Evolutionary conservation across 169 alveolate genomes (phyloP).

Genomic region (Eimeria acervulina): DNA sequence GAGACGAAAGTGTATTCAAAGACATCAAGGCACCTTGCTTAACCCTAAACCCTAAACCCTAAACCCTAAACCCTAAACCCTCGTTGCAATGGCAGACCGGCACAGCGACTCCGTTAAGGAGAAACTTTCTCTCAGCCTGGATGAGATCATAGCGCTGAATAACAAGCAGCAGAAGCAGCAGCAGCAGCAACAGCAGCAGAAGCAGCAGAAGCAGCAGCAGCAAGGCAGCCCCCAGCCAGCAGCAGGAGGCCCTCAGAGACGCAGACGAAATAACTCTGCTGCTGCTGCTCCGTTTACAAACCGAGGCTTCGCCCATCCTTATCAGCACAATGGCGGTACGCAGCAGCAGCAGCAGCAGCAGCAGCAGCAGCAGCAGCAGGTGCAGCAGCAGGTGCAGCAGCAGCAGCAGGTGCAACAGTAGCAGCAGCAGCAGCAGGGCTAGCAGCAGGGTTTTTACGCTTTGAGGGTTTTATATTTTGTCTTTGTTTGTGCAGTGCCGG

Average conservation of each 20-base stretch:
- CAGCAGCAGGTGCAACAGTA: background rate
- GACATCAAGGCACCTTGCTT: background rate
- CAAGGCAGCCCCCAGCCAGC: background rate
- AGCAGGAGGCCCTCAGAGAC: slow-evolving; percentile 24
- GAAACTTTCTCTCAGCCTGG: slow-evolving; percentile 60
- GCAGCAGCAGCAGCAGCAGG: background rate
- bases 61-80: slow-evolving; percentile 39
- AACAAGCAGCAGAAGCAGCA: slow-evolving; percentile 73
- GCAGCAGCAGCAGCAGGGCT: background rate
- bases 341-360: too few relatives aligned
- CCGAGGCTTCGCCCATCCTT: background rate
- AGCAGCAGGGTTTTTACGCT: background rate
- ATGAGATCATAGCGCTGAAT: slow-evolving; percentile 41
- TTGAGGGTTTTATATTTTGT: background rate
- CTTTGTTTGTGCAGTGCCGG: slow-evolving; percentile 16
- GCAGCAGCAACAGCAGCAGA: slow-evolving; percentile 61
- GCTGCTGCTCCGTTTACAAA: slow-evolving; percentile 11
- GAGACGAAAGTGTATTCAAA: background rate
- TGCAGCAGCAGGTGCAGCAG: background rate
- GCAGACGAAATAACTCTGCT: background rate
- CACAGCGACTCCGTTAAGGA: slow-evolving; percentile 58
- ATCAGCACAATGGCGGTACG: slow-evolving; percentile 39
- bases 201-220: slow-evolving; percentile 8
- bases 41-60: slow-evolving; percentile 17
- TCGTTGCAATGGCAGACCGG: slow-evolving; percentile 38